Evolutionary conservation across 169 alveolate genomes (phyloP).

Genomic region (Plasmodium coatneyi): DNA sequence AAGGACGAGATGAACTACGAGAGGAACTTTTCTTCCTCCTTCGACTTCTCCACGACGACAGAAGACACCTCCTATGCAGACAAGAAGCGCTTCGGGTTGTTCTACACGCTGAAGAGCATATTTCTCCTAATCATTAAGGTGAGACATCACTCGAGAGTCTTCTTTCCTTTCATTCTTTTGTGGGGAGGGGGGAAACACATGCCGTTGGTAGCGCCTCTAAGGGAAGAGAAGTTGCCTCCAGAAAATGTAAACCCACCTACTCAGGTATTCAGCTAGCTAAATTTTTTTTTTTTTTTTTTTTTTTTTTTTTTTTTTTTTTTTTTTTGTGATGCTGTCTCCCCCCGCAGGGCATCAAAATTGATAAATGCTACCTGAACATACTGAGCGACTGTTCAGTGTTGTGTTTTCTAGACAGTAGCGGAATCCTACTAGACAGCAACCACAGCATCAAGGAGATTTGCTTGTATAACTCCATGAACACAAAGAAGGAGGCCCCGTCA

Average conservation of each 20-base stretch:
- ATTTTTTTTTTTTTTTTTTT: neutral
- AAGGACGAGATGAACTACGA: constrained; percentile 34
- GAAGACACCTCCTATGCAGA: constrained; percentile 48
- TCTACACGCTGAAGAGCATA: constrained; percentile 32
- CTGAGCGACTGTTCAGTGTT: constrained; percentile 66
- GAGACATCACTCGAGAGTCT: neutral
- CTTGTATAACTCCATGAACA: constrained; percentile 22
- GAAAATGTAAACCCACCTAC: neutral
- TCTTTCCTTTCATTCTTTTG: neutral
- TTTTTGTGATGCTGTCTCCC: neutral
- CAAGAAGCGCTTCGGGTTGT: constrained; percentile 27
- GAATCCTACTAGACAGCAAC: constrained; percentile 24
- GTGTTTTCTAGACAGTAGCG: constrained; percentile 50
- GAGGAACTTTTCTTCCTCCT: constrained; percentile 15
- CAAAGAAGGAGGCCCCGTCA: constrained; percentile 8
- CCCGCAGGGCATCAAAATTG: constrained; percentile 32
- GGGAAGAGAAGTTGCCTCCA: neutral
- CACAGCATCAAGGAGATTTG: constrained; percentile 67
- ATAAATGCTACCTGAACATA: constrained; percentile 40
- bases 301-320: neutral
- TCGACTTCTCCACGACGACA: constrained; percentile 51
- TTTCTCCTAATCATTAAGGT: constrained; percentile 41
- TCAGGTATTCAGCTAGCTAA: neutral
- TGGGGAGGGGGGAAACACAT: neutral
- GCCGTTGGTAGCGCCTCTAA: neutral